Evolutionary conservation across 768 basidiomycete species (phyloP).

Genomic region (Boletus insuetus): DNA sequence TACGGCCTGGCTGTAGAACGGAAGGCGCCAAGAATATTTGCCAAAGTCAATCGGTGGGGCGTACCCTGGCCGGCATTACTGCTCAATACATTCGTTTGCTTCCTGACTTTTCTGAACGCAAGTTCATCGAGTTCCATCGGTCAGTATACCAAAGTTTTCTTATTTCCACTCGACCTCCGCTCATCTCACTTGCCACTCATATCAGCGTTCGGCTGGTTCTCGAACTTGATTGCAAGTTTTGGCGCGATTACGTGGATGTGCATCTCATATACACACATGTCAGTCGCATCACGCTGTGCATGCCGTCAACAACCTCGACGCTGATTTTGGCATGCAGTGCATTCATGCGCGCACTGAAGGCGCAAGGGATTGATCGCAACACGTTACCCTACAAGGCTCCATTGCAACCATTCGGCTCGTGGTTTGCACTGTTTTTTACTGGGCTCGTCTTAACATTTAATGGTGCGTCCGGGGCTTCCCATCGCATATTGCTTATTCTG

Average conservation of each 20-base stretch:
- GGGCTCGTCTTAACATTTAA: constrained; percentile 57
- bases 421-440: constrained; percentile 54
- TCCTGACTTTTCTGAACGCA: constrained; percentile 58
- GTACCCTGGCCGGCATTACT: constrained; percentile 40
- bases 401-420: constrained; percentile 61
- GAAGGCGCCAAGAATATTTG: constrained; percentile 44
- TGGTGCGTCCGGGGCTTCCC: constrained; percentile 27
- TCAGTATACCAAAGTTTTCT: constrained; percentile 24
- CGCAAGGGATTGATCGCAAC: constrained; percentile 41
- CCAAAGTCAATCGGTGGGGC: constrained; percentile 33
- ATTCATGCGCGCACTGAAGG: constrained; percentile 26
- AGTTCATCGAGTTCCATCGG: constrained; percentile 49
- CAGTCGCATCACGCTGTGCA: constrained; percentile 8
- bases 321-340: constrained; percentile 11
- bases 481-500: constrained; percentile 7
- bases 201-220: constrained; percentile 24
- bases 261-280: constrained; percentile 29
- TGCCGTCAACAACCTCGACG: constrained; percentile 5
- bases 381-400: constrained; percentile 52
- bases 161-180: constrained; percentile 25
- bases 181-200: constrained; percentile 3
- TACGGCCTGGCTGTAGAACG: constrained; percentile 47
- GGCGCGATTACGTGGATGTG: constrained; percentile 36
- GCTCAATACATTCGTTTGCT: constrained; percentile 54
- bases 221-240: constrained; percentile 32